Conservation (phyloP, 208 protist genomes). For the Trichomonas tenax region DNA sequence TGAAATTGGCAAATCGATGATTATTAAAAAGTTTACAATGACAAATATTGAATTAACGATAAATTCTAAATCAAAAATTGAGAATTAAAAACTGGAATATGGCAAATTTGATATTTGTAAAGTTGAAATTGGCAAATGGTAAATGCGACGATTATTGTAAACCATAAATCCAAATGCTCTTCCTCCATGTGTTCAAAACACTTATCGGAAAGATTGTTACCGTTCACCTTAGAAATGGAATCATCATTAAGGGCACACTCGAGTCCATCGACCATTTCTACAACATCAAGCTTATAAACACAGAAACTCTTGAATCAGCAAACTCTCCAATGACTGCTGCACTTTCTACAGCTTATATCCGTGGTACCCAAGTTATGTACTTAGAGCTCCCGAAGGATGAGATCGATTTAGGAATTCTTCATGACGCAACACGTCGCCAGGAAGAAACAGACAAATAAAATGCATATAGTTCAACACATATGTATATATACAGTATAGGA, state of each 20-base stretch:
- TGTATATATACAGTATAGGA: no score
- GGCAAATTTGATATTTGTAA: no score
- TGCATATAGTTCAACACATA: no score
- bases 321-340: no score
- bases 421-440: constrained; percentile 4
- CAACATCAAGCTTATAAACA: background rate
- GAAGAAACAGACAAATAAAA: background rate
- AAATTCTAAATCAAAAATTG: no score
- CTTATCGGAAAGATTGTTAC: background rate
- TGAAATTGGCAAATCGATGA: no score
- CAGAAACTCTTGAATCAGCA: background rate
- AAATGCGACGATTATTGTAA: background rate
- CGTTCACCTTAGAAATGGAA: background rate
- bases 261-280: background rate
- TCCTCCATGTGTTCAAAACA: background rate
- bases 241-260: background rate
- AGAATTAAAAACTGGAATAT: no score
- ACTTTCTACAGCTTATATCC: background rate
- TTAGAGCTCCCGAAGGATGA: background rate
- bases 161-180: background rate
- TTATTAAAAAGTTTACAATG: no score
- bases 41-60: no score
- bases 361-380: background rate
- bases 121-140: background rate
- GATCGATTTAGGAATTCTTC: background rate